A percentile compares a stretch with the other conserved stretches of the same genome.
Evolutionary conservation across 2,329 filamentous ascomycete genomes (phyloP).

Genomic region (Aspergillus pseudotamarii): DNA sequence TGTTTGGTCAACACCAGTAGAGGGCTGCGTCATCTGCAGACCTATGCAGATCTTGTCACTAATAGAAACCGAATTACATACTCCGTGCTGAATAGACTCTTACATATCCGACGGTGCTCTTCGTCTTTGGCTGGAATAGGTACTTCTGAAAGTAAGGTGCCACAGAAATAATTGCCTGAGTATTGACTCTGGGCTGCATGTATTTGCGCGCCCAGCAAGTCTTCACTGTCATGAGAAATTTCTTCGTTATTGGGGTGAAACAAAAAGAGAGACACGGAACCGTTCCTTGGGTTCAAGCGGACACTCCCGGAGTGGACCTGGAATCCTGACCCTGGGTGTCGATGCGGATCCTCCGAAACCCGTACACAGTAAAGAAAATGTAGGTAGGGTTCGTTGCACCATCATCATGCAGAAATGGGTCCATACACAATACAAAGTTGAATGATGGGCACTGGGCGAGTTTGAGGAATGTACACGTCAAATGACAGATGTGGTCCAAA

Average conservation of each 20-base stretch:
- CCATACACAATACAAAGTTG: background rate
- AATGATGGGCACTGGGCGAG: background rate
- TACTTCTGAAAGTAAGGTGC: background rate
- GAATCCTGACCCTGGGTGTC: background rate
- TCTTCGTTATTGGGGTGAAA: background rate
- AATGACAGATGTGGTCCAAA: background rate
- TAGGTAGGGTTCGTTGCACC: background rate
- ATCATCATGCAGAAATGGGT: background rate
- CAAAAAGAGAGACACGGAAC: background rate
- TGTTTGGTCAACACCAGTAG: background rate
- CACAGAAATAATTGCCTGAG: background rate
- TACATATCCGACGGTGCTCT: background rate
- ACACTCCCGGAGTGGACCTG: conserved; percentile 19
- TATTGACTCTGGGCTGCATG: background rate
- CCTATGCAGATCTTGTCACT: background rate
- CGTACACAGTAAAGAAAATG: background rate
- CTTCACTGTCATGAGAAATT: background rate
- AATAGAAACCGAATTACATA: background rate
- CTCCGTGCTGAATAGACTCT: no score
- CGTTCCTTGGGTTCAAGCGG: conserved; percentile 15
- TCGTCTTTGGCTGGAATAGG: background rate
- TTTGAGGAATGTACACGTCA: background rate
- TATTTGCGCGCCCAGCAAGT: background rate
- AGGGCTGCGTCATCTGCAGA: conserved; percentile 4
- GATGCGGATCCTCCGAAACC: conserved; percentile 5